Conservation (phyloP, 192 early-diverging fungal species). For the Lunasporangiospora selenospora region DNA sequence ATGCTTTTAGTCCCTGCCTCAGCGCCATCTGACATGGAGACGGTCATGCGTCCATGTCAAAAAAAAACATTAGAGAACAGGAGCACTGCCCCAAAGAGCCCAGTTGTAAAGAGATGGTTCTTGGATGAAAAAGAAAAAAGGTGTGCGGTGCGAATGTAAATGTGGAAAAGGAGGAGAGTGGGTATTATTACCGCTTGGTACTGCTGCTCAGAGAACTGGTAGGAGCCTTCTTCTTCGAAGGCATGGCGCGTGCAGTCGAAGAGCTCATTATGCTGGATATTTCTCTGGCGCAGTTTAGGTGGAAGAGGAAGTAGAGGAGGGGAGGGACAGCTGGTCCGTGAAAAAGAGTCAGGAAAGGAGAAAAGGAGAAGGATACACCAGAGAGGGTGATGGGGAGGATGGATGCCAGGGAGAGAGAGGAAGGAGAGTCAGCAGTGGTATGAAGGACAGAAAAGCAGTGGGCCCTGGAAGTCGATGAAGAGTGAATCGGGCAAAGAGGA, state of each 20-base stretch:
- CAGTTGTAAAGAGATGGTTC: background rate
- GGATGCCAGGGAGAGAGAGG: background rate
- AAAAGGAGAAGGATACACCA: background rate
- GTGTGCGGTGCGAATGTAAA: constrained; percentile 1
- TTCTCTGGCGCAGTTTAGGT: background rate
- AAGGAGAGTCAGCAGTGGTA: background rate
- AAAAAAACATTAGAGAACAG: background rate
- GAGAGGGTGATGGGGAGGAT: background rate
- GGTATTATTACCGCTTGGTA: constrained; percentile 22
- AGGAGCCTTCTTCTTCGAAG: constrained; percentile 29
- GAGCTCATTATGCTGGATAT: constrained; percentile 48
- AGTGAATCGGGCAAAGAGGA: constrained; percentile 10
- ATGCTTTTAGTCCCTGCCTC: constrained; percentile 73
- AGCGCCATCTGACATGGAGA: too few relatives aligned
- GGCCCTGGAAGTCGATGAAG: constrained; percentile 28
- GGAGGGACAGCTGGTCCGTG: background rate
- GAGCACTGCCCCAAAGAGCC: background rate
- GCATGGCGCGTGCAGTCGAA: constrained; percentile 29
- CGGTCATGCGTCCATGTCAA: too few relatives aligned
- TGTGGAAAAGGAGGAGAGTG: background rate
- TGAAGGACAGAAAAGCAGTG: constrained; percentile 11
- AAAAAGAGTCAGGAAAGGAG: background rate
- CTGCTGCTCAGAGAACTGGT: constrained; percentile 36
- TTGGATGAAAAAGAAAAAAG: constrained; percentile 1
- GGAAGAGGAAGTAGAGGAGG: background rate